phyloP scores from a whole-genome alignment of 441 rosid species.

The Metrosideros polymorpha region DNA sequence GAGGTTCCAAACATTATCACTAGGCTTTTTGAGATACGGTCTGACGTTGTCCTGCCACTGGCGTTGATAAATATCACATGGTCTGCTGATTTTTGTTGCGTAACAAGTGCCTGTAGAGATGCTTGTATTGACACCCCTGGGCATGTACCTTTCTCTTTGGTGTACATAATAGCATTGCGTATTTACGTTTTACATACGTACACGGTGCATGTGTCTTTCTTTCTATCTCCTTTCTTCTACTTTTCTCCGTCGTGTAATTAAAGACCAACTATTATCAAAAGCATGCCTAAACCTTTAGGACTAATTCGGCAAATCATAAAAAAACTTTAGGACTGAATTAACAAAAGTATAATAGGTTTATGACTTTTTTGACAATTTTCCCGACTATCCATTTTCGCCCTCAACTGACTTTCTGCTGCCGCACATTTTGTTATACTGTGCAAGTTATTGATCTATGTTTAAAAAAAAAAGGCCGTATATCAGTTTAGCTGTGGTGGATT shows the following conservation, averaged over 20 bases:
- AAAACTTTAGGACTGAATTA: no score
- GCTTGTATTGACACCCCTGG: not conserved
- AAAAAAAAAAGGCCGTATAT: not conserved
- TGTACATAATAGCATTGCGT: not conserved
- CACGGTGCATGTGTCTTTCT: not conserved
- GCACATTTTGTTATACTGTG: not conserved
- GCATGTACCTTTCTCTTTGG: not conserved
- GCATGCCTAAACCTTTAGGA: not conserved
- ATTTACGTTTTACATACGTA: not conserved
- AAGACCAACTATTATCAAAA: not conserved
- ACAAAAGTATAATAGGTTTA: no score
- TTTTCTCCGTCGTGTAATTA: not conserved
- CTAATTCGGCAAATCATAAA: no score
- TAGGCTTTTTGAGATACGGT: not conserved
- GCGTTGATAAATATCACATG: not conserved
- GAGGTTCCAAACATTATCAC: not conserved
- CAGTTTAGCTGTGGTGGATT: not conserved
- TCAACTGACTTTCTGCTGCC: not conserved
- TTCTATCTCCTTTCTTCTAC: not conserved
- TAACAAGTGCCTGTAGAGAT: not conserved
- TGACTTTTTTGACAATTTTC: no score
- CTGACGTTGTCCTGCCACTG: not conserved
- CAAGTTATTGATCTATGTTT: not conserved
- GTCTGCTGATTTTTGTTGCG: not conserved
- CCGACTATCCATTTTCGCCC: not conserved